Evolutionary conservation across 305 asterid species (phyloP).

Genomic region (Fraxinus angustifolia): DNA sequence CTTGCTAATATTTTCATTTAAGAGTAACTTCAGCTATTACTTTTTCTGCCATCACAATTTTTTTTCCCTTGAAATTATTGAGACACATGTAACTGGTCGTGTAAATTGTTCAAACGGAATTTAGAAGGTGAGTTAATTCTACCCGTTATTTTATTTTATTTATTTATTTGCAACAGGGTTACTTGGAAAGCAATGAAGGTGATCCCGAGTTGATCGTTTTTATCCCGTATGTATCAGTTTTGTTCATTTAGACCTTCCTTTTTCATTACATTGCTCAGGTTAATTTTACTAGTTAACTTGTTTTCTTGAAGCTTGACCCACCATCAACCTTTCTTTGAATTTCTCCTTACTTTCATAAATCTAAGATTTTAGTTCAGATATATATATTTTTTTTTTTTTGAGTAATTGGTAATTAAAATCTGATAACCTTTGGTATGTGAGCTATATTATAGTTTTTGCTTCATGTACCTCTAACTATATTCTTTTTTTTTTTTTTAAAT

Average conservation of each 20-base stretch:
- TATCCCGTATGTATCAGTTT: conserved; percentile 70
- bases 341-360: neutral
- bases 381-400: neutral
- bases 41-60: neutral
- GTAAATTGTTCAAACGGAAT: neutral
- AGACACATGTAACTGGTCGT: neutral
- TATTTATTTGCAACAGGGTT: conserved; percentile 51
- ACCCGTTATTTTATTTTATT: conserved; percentile 4
- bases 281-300: neutral
- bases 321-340: neutral
- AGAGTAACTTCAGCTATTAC: neutral
- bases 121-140: conserved; percentile 7
- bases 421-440: neutral
- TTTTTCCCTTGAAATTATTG: neutral
- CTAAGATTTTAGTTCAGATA: neutral
- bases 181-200: conserved; percentile 93
- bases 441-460: neutral
- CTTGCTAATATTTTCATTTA: neutral
- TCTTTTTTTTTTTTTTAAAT: neutral
- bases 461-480: neutral
- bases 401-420: neutral
- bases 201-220: conserved; percentile 95
- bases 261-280: neutral
- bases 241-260: neutral
- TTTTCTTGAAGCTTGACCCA: neutral